These are phyloP conservation scores for Physcia stellaris DNA, from an alignment of 495 filamentous ascomycete species.

Conservation along the genomic window DNA sequence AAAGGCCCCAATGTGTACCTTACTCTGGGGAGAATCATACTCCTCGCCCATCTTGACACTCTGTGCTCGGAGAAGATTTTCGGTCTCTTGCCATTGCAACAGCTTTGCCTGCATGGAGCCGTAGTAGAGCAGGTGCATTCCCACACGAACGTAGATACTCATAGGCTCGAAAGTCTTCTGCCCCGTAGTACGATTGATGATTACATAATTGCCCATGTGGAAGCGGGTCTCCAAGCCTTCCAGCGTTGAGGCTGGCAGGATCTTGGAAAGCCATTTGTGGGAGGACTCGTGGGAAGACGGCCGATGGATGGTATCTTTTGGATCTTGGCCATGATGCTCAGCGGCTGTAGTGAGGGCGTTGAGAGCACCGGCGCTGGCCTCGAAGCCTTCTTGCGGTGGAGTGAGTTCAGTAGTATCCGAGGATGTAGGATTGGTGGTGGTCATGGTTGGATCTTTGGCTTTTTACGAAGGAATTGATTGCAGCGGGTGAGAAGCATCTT, in stretches of 20 bases:
- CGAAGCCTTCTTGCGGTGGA: constrained; percentile 14
- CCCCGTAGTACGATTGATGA: constrained; percentile 26
- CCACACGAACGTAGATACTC: constrained; percentile 30
- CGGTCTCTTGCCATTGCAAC: constrained; percentile 24
- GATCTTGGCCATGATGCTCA: constrained; percentile 17
- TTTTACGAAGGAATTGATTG: too few species aligned
- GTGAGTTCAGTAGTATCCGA: too few species aligned
- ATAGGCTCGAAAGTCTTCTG: constrained; percentile 26
- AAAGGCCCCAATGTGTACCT: constrained; percentile 27
- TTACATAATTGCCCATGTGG: constrained; percentile 30
- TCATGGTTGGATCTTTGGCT: too few species aligned
- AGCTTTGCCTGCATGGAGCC: constrained; percentile 24
- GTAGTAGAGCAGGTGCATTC: constrained; percentile 33
- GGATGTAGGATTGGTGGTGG: too few species aligned
- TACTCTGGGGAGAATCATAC: constrained; percentile 24
- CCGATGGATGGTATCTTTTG: constrained; percentile 20
- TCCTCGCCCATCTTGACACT: constrained; percentile 28
- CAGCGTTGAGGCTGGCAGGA: constrained; percentile 20
- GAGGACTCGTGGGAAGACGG: constrained; percentile 19
- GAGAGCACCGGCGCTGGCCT: constrained; percentile 14
- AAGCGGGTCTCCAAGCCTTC: constrained; percentile 21
- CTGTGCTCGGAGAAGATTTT: constrained; percentile 21
- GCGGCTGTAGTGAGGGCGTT: constrained; percentile 14
- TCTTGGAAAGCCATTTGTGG: constrained; percentile 21
- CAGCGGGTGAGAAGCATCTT: too few species aligned